phyloP scores from a whole-genome alignment of 805 yeast species.

The Metschnikowia vanudenii region DNA sequence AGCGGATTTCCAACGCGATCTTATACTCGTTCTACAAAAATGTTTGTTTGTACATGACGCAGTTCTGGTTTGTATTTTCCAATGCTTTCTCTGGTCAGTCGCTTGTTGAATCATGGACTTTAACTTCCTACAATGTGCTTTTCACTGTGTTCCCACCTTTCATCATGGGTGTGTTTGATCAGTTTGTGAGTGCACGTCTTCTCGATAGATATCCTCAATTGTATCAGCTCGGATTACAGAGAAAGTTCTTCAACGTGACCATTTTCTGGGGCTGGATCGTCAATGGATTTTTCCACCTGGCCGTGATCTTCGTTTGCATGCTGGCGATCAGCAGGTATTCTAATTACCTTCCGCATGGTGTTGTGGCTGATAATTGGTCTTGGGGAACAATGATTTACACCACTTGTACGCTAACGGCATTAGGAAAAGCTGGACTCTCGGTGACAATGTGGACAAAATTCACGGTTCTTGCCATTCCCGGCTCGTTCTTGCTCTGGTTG shows the following conservation, averaged over 20 bases:
- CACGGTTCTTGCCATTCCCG: conserved; percentile 90
- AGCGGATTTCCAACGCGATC: conserved; percentile 88
- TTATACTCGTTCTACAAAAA: conserved; percentile 94
- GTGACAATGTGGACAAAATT: conserved; percentile 95
- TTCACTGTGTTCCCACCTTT: conserved; percentile 96
- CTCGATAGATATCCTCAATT: conserved; percentile 90
- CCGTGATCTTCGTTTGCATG: conserved; percentile 73
- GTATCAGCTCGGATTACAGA: conserved; percentile 85
- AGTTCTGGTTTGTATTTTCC: conserved; percentile 94
- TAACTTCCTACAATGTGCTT: conserved; percentile 91
- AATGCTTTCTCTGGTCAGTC: conserved; percentile 96
- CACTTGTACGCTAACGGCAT: conserved; percentile 79
- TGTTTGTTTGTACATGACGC: conserved; percentile 94
- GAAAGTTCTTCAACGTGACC: conserved; percentile 83
- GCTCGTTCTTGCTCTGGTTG: conserved; percentile 84
- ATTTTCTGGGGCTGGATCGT: conserved; percentile 97
- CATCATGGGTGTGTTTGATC: conserved; percentile 95
- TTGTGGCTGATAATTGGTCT: conserved; percentile 82
- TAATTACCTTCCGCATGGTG: conserved; percentile 63
- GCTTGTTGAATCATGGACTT: conserved; percentile 95
- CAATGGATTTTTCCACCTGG: conserved; percentile 94
- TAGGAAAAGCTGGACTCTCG: conserved; percentile 92
- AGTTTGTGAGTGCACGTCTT: conserved; percentile 86
- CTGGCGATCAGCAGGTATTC: conserved; percentile 68
- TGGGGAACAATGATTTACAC: conserved; percentile 93